Base-by-base conservation (phyloP, 164 flowering plant genomes). In the Stephania yunnanensis region DNA sequence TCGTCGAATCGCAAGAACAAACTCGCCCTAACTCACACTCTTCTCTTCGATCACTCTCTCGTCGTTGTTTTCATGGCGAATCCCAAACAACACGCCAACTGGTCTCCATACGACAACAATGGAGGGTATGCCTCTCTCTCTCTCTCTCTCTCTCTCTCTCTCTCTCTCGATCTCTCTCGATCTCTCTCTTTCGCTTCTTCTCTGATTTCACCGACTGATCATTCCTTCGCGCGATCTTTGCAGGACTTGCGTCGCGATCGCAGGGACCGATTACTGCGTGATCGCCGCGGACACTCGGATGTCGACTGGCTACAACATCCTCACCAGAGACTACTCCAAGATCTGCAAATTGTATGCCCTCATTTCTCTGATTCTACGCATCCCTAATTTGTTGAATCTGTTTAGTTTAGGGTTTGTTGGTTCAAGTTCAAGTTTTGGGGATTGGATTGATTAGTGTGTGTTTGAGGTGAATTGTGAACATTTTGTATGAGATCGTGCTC, bases 251-350 rank as follows among this genome's bases (percentile, higher is more conserved):
- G 97, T 95, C 12, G 99, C 97, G 46, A 85, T 95, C 67, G 99
- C 99, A 10, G 99, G 99, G 7, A 79, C 91, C 6, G 90, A 95
- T 82, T 95, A 95, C 85, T 95, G 99, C 68, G 99, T 95, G 6
- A 83, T 95, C 71, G 99, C 99, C 0, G 92, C 99, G 12, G 99
- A 95, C 66, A 95, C 99, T 69, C 89, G 99, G 15, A 89, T 95
- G 99, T 95, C 99, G 6, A 89, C 94, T 20, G 98, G 98, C 58
- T 95, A 95, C 86, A 92, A 68, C 76, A 92, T 95, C 68, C 93
- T 92, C 75, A 89, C 97, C 8, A 91, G 97, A 71, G 98, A 92
- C 71, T 92, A 90, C 86, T 95, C 98, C 85, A 95, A 95, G 82
- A 88, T 93, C 78, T 80, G 75, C 77, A 80, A 89, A 76, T 82